A percentile compares a stretch with the other conserved stretches of the same genome.
These are phyloP conservation scores for Flaveria sonorensis DNA, from an alignment of 129 eudicot genomes.

Conservation along the genomic window DNA sequence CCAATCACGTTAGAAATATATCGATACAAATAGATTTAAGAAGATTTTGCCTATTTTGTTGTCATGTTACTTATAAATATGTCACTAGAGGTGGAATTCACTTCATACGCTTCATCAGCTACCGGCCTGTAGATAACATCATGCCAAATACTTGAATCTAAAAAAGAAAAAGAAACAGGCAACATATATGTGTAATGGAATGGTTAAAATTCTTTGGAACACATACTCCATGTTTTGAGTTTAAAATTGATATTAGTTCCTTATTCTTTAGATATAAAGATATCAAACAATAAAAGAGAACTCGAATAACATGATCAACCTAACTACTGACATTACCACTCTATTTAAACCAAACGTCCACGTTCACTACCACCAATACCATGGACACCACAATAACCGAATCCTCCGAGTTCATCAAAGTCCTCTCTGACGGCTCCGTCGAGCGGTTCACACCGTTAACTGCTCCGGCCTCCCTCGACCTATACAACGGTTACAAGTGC, in stretches of 20 bases:
- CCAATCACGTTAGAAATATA: no score
- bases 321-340: conserved; percentile 17
- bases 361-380: conserved; percentile 21
- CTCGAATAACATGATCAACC: conserved; percentile 41
- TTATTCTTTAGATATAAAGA: conserved; percentile 1
- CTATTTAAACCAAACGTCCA: conserved; percentile 35
- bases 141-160: not conserved
- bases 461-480: conserved; percentile 42
- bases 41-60: no score
- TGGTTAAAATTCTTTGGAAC: not conserved
- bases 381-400: conserved; percentile 30
- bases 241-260: not conserved
- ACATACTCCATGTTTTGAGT: not conserved
- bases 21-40: no score
- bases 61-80: no score
- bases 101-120: no score
- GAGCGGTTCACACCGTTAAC: conserved; percentile 56
- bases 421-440: conserved; percentile 62
- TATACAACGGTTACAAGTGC: conserved; percentile 51
- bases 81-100: no score
- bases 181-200: not conserved
- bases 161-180: not conserved
- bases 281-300: not conserved
- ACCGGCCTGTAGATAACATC: not conserved
- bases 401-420: conserved; percentile 63